A percentile compares a stretch with the other conserved stretches of the same genome.
Evolutionary conservation across 306 rosid genomes (phyloP).

Genomic region (Carpinus viminea): DNA sequence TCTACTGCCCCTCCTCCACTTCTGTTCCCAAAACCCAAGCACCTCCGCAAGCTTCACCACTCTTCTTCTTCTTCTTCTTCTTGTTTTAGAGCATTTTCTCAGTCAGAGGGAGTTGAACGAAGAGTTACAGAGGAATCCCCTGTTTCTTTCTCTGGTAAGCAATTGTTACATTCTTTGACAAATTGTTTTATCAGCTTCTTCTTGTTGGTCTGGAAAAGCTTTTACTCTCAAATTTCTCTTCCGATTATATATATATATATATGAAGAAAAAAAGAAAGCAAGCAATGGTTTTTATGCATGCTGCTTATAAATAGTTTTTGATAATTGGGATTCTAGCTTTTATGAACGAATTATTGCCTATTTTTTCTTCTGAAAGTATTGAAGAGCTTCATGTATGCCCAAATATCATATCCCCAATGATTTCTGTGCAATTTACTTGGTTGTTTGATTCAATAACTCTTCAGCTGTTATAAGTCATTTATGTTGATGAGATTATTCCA

Average conservation of each 20-base stretch:
- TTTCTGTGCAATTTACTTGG: neutral
- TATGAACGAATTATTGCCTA: neutral
- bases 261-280: neutral
- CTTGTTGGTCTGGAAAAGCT: neutral
- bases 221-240: neutral
- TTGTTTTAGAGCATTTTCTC: conserved; percentile 47
- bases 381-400: neutral
- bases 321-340: neutral
- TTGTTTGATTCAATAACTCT: neutral
- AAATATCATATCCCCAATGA: neutral
- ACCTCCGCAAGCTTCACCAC: conserved; percentile 33
- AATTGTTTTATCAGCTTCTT: neutral
- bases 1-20: conserved; percentile 31
- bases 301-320: neutral
- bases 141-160: conserved; percentile 53
- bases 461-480: neutral
- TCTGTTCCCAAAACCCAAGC: conserved; percentile 36
- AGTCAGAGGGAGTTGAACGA: conserved; percentile 57
- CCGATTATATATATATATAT: neutral
- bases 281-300: neutral
- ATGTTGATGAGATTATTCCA: neutral
- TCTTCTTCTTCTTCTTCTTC: conserved; percentile 30
- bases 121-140: conserved; percentile 51
- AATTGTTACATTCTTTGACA: neutral
- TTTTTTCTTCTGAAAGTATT: neutral